Conservation (phyloP, 495 filamentous ascomycete genomes). For the Schizothecium vesticola region DNA sequence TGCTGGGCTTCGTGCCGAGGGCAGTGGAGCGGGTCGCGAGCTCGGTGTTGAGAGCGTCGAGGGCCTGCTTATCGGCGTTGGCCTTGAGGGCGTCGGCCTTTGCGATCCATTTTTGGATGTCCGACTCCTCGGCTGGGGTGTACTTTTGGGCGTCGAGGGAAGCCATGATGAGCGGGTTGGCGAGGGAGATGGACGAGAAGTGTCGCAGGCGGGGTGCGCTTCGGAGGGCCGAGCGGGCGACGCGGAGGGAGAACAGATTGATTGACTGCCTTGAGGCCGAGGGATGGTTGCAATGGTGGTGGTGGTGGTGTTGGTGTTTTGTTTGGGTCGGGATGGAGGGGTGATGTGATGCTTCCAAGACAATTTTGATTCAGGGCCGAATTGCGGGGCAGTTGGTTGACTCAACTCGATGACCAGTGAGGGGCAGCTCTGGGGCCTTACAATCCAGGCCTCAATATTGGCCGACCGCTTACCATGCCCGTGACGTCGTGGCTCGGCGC, state of each 20-base stretch:
- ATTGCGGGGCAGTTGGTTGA: slow-evolving; percentile 10
- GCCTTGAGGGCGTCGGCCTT: slow-evolving; percentile 62
- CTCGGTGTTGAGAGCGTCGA: slow-evolving; percentile 76
- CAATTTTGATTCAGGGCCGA: slow-evolving; percentile 18
- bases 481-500: slow-evolving; percentile 25
- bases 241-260: slow-evolving; percentile 47
- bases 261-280: slow-evolving; percentile 16
- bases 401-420: slow-evolving; percentile 8
- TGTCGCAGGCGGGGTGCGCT: slow-evolving; percentile 31
- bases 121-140: slow-evolving; percentile 68
- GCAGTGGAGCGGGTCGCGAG: slow-evolving; percentile 84
- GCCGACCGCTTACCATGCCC: slow-evolving; percentile 6
- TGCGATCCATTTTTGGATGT: slow-evolving; percentile 82
- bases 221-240: slow-evolving; percentile 41
- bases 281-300: not conserved
- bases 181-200: slow-evolving; percentile 15
- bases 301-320: not conserved
- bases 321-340: slow-evolving; percentile 8
- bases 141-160: slow-evolving; percentile 68
- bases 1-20: slow-evolving; percentile 82
- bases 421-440: not conserved
- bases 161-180: slow-evolving; percentile 39
- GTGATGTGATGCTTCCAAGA: not conserved
- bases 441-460: not conserved
- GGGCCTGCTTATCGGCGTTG: slow-evolving; percentile 56